A percentile compares a stretch with the other conserved stretches of the same genome.
phyloP scores from a whole-genome alignment of 176 grass and related monocot species.

The Thinopyrum elongatum region DNA sequence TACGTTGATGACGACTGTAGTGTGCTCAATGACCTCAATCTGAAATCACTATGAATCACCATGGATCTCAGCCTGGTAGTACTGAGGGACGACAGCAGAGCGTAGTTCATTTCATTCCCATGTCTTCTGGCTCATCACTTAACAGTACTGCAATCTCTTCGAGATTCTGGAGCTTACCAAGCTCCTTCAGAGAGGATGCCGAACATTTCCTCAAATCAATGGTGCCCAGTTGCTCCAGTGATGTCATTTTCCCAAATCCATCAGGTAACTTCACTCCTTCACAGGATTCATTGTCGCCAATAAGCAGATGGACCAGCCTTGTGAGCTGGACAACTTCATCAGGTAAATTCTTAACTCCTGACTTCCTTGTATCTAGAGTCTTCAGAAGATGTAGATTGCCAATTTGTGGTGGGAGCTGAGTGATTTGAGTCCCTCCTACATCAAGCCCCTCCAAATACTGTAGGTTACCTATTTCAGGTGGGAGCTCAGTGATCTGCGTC shows the following conservation, averaged over 20 bases:
- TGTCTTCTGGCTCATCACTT: accelerated
- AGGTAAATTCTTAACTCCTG: accelerated
- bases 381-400: not conserved
- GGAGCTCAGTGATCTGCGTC: not conserved
- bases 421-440: not conserved
- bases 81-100: not conserved
- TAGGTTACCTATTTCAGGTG: not conserved
- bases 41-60: not conserved
- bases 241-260: not conserved
- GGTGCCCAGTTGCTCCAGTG: not conserved
- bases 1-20: accelerated
- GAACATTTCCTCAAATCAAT: not conserved
- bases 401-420: too few species aligned
- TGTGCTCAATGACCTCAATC: not conserved
- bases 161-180: accelerated
- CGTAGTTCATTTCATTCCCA: not conserved
- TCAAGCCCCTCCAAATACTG: too few species aligned
- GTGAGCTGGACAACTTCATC: not conserved
- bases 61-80: too few species aligned
- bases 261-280: not conserved
- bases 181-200: not conserved
- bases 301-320: not conserved
- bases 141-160: not conserved
- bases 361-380: not conserved
- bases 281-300: not conserved